Evolutionary conservation across 257 asterid genomes (phyloP).

Genomic region (Capsicum baccatum): DNA sequence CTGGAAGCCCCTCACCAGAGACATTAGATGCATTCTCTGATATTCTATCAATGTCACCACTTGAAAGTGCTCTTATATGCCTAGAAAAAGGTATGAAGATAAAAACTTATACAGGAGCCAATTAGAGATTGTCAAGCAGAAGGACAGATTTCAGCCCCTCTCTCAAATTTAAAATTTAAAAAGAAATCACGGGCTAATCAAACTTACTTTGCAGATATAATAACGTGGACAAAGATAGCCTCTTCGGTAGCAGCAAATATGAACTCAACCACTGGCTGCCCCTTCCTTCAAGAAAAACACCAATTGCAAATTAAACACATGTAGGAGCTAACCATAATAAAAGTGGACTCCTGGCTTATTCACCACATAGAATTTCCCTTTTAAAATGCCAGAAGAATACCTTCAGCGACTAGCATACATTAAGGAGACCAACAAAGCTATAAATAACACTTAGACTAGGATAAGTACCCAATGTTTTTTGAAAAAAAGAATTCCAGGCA

Average conservation of each 20-base stretch:
- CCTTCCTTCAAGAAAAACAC: slow-evolving; percentile 70
- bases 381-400: slow-evolving; percentile 14
- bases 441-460: slow-evolving; percentile 14
- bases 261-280: slow-evolving; percentile 94
- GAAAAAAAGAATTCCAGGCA: not conserved
- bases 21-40: slow-evolving; percentile 57
- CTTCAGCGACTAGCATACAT: not conserved
- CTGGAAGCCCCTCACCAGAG: slow-evolving; percentile 67
- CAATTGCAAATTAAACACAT: slow-evolving; percentile 35
- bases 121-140: slow-evolving; percentile 18
- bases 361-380: slow-evolving; percentile 11
- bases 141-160: slow-evolving; percentile 19
- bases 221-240: slow-evolving; percentile 88
- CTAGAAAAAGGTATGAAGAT: slow-evolving; percentile 49
- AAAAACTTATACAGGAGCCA: slow-evolving; percentile 7
- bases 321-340: slow-evolving; percentile 33
- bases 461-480: not conserved
- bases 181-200: slow-evolving; percentile 28
- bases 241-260: slow-evolving; percentile 94
- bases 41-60: slow-evolving; percentile 73
- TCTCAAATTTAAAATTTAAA: slow-evolving; percentile 31
- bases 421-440: not conserved
- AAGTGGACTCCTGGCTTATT: slow-evolving; percentile 11
- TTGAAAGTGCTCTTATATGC: slow-evolving; percentile 87
- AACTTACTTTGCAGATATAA: slow-evolving; percentile 86